Percentiles rank a stretch among this genome's conserved stretches.
Conservation (phyloP, 169 alveolate genomes). For the Cytauxzoon felis region DNA sequence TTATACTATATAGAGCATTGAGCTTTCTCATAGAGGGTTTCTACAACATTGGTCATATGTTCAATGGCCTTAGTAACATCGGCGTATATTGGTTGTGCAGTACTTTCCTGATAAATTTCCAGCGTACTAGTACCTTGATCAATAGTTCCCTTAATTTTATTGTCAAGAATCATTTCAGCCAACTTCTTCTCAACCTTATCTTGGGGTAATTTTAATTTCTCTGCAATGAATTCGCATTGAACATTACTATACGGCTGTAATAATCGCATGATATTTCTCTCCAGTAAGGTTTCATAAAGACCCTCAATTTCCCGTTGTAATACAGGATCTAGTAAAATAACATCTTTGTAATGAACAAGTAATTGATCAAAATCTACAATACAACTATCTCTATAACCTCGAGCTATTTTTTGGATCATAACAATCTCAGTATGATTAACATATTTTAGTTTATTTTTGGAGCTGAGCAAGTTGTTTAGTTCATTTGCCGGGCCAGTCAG, state of each 20-base stretch:
- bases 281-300: slow-evolving; percentile 83
- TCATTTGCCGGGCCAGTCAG: slow-evolving; percentile 81
- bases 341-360: slow-evolving; percentile 74
- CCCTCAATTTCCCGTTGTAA: slow-evolving; percentile 81
- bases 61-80: slow-evolving; percentile 71
- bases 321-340: slow-evolving; percentile 79
- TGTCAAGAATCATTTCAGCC: slow-evolving; percentile 92
- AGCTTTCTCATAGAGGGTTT: slow-evolving; percentile 77
- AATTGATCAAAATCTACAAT: slow-evolving; percentile 82
- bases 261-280: slow-evolving; percentile 83
- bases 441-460: slow-evolving; percentile 80
- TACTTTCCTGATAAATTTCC: slow-evolving; percentile 80
- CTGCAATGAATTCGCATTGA: slow-evolving; percentile 82
- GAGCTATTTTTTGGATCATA: slow-evolving; percentile 82
- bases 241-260: slow-evolving; percentile 88
- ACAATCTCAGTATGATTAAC: slow-evolving; percentile 81
- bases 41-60: slow-evolving; percentile 77
- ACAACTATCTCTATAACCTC: slow-evolving; percentile 83
- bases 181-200: slow-evolving; percentile 81
- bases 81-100: slow-evolving; percentile 64
- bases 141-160: slow-evolving; percentile 90
- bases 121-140: slow-evolving; percentile 87
- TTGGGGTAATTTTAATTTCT: slow-evolving; percentile 76
- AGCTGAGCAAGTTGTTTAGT: slow-evolving; percentile 70
- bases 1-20: slow-evolving; percentile 60